Evolutionary conservation across 108 stramenopile species (phyloP).

Genomic region (Phaeodactylum tricornutum): DNA sequence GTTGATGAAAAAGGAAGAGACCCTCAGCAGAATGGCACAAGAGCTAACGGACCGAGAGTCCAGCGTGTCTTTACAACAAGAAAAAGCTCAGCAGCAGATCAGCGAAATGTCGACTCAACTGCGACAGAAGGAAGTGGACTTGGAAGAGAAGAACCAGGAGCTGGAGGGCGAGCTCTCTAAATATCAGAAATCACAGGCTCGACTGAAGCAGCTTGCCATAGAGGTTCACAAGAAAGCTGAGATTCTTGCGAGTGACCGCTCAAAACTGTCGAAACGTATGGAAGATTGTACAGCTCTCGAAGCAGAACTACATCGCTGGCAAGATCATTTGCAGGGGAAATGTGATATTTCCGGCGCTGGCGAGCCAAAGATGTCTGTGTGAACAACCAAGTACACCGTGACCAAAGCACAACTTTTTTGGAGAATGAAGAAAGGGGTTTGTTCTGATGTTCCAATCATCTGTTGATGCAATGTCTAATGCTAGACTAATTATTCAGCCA

Average conservation of each 20-base stretch:
- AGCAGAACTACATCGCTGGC: constrained; percentile 20
- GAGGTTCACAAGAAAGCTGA: constrained; percentile 23
- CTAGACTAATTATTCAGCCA: no score
- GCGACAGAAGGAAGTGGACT: constrained; percentile 7
- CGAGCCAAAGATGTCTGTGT: no score
- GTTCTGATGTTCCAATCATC: no score
- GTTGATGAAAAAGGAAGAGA: constrained; percentile 18
- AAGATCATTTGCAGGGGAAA: no score
- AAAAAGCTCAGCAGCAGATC: neutral
- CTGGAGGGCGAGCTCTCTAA: constrained; percentile 12
- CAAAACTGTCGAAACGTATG: constrained; percentile 18
- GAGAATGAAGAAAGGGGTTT: no score
- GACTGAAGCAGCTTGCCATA: constrained; percentile 23
- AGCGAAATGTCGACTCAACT: neutral
- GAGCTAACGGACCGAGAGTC: constrained; percentile 8
- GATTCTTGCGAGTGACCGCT: constrained; percentile 8
- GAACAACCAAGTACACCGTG: no score
- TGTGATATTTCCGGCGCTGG: no score
- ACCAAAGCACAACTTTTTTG: no score
- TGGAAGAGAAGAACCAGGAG: neutral
- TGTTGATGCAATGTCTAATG: no score
- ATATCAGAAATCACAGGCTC: constrained; percentile 18
- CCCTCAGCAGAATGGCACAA: constrained; percentile 9
- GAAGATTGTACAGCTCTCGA: constrained; percentile 23
- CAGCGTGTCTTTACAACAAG: constrained; percentile 14